Percentiles rank a stretch among this genome's conserved stretches.
Evolutionary conservation across 2,329 filamentous ascomycete species (phyloP).

Genomic region (Calonectria pseudoreteaudii): DNA sequence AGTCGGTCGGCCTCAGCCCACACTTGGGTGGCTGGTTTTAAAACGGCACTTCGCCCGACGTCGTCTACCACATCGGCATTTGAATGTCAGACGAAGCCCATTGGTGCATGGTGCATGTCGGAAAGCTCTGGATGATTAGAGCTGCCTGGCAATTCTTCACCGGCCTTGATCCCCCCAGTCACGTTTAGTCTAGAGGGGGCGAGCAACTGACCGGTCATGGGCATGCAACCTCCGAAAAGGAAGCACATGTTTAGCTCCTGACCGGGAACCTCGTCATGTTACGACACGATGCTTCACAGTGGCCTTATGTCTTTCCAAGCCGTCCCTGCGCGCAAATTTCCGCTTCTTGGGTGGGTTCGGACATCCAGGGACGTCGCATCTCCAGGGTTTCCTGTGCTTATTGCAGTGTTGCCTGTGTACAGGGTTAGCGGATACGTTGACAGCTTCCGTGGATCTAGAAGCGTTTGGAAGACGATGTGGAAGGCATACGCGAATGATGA

Average conservation of each 20-base stretch:
- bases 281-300: slow-evolving; percentile 53
- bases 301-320: slow-evolving; percentile 54
- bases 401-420: slow-evolving; percentile 54
- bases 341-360: slow-evolving; percentile 56
- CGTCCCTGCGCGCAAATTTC: slow-evolving; percentile 55
- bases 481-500: slow-evolving; percentile 53
- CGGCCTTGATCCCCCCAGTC: slow-evolving; percentile 37
- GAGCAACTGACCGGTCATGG: slow-evolving; percentile 41
- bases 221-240: slow-evolving; percentile 32
- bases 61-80: slow-evolving; percentile 23
- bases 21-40: slow-evolving; percentile 23
- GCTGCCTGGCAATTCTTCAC: slow-evolving; percentile 36
- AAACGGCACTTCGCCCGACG: slow-evolving; percentile 23
- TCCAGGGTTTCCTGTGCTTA: slow-evolving; percentile 57
- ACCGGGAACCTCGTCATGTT: slow-evolving; percentile 39
- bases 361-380: slow-evolving; percentile 52
- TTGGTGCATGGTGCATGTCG: slow-evolving; percentile 33
- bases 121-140: slow-evolving; percentile 32
- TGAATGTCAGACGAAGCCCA: slow-evolving; percentile 24
- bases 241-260: slow-evolving; percentile 28
- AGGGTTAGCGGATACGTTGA: slow-evolving; percentile 33
- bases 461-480: slow-evolving; percentile 17
- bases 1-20: slow-evolving; percentile 26
- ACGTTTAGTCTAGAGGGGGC: slow-evolving; percentile 31
- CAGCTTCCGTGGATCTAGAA: slow-evolving; percentile 7